phyloP scores from a whole-genome alignment of 139 green algal genomes.

The Trebouxia sp. region DNA sequence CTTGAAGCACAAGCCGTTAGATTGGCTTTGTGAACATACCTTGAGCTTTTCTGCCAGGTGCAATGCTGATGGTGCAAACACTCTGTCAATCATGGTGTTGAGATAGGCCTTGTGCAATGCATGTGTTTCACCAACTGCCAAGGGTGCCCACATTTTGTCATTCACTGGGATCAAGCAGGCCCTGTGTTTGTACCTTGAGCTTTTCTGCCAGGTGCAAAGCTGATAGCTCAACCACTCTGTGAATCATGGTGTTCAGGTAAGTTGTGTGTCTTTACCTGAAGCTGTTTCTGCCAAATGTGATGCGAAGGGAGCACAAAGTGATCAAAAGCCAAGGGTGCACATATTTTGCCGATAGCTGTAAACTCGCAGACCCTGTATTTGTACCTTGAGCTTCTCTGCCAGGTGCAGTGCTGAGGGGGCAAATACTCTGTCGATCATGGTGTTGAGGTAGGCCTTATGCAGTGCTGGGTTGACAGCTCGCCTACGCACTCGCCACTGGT shows the following conservation, averaged over 20 bases:
- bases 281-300: too few relatives aligned
- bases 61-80: slow-evolving; percentile 77
- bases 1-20: too few relatives aligned
- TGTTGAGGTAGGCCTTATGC: slow-evolving; percentile 89
- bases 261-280: too few relatives aligned
- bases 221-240: too few relatives aligned
- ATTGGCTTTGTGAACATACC: neutral
- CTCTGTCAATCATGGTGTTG: slow-evolving; percentile 85
- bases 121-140: too few relatives aligned
- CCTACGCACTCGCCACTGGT: slow-evolving; percentile 81
- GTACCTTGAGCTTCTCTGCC: slow-evolving; percentile 72
- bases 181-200: too few relatives aligned
- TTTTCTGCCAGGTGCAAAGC: too few relatives aligned
- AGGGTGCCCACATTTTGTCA: too few relatives aligned
- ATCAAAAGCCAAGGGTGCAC: neutral
- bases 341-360: too few relatives aligned
- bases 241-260: too few relatives aligned
- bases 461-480: slow-evolving; percentile 91
- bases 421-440: slow-evolving; percentile 93
- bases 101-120: slow-evolving; percentile 93
- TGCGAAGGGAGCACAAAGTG: too few relatives aligned
- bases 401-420: slow-evolving; percentile 67
- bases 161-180: too few relatives aligned
- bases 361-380: neutral
- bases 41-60: slow-evolving; percentile 82